These are phyloP conservation scores for Cyclocybe aegerita DNA, from an alignment of 768 basidiomycete genomes.

Conservation along the genomic window DNA sequence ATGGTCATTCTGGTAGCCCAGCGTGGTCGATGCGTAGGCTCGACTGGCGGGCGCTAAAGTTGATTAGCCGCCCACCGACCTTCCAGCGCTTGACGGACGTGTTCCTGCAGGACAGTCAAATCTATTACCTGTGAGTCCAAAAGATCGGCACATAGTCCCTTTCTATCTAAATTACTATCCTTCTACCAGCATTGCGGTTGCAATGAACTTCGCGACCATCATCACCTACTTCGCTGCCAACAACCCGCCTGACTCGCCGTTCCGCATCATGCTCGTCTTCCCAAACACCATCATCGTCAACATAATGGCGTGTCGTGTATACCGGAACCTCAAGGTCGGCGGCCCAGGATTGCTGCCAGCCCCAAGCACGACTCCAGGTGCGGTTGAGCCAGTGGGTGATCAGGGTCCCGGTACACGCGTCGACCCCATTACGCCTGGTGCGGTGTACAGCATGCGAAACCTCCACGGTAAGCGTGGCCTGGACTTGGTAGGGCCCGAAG, in stretches of 20 bases:
- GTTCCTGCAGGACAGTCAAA: conserved; percentile 24
- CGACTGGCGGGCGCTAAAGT: conserved; percentile 1
- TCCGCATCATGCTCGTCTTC: neutral
- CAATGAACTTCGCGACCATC: conserved; percentile 2
- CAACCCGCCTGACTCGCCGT: conserved; percentile 2
- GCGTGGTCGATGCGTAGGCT: neutral
- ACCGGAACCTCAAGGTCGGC: conserved; percentile 13
- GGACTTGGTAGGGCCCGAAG: no score
- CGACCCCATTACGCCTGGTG: no score
- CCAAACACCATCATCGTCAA: conserved; percentile 12
- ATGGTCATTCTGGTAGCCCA: conserved; percentile 5
- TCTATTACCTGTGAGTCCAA: conserved; percentile 27
- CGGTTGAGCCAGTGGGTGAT: no score
- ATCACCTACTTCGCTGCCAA: conserved; percentile 2
- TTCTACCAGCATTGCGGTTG: conserved; percentile 5
- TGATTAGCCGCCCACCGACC: conserved; percentile 6
- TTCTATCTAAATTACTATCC: neutral
- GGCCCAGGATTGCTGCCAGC: neutral
- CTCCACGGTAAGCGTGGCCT: no score
- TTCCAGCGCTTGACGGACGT: conserved; percentile 21
- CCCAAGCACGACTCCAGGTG: no score
- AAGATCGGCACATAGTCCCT: neutral
- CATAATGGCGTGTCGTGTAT: conserved; percentile 19
- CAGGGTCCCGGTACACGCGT: no score
- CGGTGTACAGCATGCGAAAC: no score